A percentile compares a stretch with the other conserved stretches of the same genome.
phyloP scores from a whole-genome alignment of 768 basidiomycete species.

The Termitomyces sp. region DNA sequence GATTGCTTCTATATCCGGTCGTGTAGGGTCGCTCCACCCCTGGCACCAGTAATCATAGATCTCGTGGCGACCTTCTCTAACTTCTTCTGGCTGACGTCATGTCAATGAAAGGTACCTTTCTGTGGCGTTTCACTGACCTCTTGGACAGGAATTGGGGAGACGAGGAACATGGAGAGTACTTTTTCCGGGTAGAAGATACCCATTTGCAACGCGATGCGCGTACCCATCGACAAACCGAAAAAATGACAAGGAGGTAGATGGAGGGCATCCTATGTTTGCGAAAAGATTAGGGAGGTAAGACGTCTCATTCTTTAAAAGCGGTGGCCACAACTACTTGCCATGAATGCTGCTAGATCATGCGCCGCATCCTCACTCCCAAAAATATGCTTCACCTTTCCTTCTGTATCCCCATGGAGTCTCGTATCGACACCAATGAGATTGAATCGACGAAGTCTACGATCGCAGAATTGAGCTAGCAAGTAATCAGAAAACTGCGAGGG shows the following conservation, averaged over 20 bases:
- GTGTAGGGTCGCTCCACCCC: constrained; percentile 1
- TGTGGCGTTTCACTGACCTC: constrained; percentile 17
- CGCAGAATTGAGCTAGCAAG: not conserved
- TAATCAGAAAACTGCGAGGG: not conserved
- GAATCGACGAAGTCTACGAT: constrained; percentile 26
- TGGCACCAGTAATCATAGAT: constrained; percentile 16
- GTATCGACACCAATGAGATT: constrained; percentile 30
- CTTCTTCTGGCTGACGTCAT: constrained; percentile 22
- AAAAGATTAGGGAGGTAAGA: not conserved
- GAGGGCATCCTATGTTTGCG: constrained; percentile 24
- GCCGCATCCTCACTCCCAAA: constrained; percentile 25
- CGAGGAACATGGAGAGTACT: constrained; percentile 27
- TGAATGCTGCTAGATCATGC: constrained; percentile 27
- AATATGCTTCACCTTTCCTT: constrained; percentile 17
- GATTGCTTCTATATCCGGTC: not conserved
- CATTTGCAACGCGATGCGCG: constrained; percentile 26
- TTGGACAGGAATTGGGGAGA: constrained; percentile 26
- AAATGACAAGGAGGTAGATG: constrained; percentile 31
- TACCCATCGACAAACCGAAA: constrained; percentile 30
- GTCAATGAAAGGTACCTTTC: not conserved
- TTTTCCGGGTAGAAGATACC: constrained; percentile 26
- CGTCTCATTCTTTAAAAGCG: not conserved
- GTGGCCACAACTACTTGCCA: constrained; percentile 21
- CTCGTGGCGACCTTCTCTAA: constrained; percentile 27
- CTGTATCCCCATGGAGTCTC: constrained; percentile 26